Conservation (phyloP, 2,329 filamentous ascomycete species). For the Alternaria infectoria region DNA sequence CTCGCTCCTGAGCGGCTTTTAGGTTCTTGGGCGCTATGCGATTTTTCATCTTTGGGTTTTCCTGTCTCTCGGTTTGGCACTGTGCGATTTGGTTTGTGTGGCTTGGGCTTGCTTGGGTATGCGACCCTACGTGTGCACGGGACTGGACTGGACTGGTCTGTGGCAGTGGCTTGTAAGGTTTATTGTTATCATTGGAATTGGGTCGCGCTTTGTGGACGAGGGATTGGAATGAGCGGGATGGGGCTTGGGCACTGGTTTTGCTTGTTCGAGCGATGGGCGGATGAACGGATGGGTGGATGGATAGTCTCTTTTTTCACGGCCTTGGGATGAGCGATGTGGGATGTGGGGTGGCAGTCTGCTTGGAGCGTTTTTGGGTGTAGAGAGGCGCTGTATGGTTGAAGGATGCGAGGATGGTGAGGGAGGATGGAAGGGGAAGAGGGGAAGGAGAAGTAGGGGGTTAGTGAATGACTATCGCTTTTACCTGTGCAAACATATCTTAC, state of each 20-base stretch:
- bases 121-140: background rate
- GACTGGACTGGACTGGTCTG: background rate
- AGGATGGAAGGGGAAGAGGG: too few relatives aligned
- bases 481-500: too few relatives aligned
- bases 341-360: background rate
- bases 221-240: background rate
- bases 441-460: background rate
- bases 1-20: background rate
- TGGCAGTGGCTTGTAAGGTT: background rate
- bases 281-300: background rate
- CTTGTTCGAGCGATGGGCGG: background rate
- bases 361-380: background rate
- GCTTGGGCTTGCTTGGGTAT: background rate
- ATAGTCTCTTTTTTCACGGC: background rate
- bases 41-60: background rate
- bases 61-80: background rate
- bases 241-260: background rate
- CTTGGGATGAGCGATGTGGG: background rate
- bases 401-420: background rate
- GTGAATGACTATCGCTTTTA: background rate
- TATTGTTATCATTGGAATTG: background rate
- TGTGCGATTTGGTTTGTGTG: background rate
- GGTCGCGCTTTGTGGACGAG: too few relatives aligned
- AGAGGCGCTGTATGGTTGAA: background rate
- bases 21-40: background rate